Evolutionary conservation across 257 asterid species (phyloP), one percentile per base, ranked within the genome.

Genomic region (Plectranthus barbatus): DNA sequence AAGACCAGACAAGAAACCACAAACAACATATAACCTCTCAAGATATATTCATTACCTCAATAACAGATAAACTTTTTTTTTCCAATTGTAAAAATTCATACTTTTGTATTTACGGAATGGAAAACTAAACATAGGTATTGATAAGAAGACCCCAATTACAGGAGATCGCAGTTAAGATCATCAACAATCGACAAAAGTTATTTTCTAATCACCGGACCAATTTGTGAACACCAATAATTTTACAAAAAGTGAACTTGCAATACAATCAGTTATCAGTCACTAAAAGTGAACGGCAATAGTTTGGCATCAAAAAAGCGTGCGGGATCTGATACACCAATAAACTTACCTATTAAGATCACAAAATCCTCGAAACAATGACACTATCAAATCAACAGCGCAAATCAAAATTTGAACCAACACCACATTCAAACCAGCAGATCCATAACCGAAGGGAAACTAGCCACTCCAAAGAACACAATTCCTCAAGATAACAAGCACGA

Each of bases 341-440:
- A 10, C 64, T 58, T 62, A 31, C 36, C 53, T 33, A 31, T 31
- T 13, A 21, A 20, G 47, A 55, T 47, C 56, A 67, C 54, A 39
- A 29, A 61, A 53, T 42, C 37, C 18, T 51, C 69, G n/a, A 41
- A 62, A 51, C 69, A 66, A 61, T 18, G 37, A 7, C 62, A 33
- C 24, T 29, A 50, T 34, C 42, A 64, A 39, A 53, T 31, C 48
- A 33, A 26, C 45, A 33, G 15, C 9, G 11, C 9, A 31, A 58
- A 73, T n/a, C 46, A 31, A 51, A 49, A 56, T 47, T 7, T n/a
- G 46, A 67, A 60, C 17, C 45, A 45, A 36, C 60, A 34, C 64
- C 50, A 45, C 55, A 55, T 18, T 60, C 44, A 64, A 64, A 51
- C 52, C 62, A 41, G 18, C 76, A 78, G 77, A 68, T 74, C 80